A percentile compares a stretch with the other conserved stretches of the same genome.
Conservation (phyloP, 1,284 basidiomycete species). For the Ceratobasidium papillatum region DNA sequence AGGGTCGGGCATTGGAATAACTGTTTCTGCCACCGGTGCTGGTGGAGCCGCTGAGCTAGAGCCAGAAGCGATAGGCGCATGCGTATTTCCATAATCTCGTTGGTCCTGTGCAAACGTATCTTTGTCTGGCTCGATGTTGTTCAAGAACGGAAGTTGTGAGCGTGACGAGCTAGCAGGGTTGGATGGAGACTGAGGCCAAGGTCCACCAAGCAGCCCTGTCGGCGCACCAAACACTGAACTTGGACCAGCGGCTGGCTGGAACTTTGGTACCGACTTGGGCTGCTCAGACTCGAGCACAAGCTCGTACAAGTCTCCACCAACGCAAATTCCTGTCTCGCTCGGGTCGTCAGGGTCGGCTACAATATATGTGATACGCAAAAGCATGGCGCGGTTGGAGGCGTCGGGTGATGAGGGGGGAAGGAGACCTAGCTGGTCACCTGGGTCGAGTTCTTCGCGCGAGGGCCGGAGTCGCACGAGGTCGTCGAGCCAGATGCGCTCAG, state of each 20-base stretch:
- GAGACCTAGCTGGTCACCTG: slow-evolving; percentile 45
- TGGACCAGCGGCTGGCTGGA: not conserved
- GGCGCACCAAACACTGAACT: slow-evolving; percentile 15
- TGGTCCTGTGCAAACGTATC: slow-evolving; percentile 3
- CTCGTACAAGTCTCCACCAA: slow-evolving; percentile 74
- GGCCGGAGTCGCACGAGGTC: slow-evolving; percentile 84
- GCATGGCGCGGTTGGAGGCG: slow-evolving; percentile 67
- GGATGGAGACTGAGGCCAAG: not conserved
- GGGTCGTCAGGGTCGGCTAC: slow-evolving; percentile 56
- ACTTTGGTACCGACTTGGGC: not conserved
- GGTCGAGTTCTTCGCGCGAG: slow-evolving; percentile 63
- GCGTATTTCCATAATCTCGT: not conserved
- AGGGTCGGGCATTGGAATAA: slow-evolving; percentile 64
- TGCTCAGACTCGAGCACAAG: slow-evolving; percentile 61
- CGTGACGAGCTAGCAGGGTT: not conserved
- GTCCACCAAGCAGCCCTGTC: slow-evolving; percentile 6
- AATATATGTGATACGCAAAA: slow-evolving; percentile 70
- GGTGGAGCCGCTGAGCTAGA: not conserved
- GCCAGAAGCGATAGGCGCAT: not conserved
- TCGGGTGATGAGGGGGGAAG: slow-evolving; percentile 51
- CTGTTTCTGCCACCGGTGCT: not conserved
- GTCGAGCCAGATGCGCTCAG: slow-evolving; percentile 86
- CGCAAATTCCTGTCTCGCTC: slow-evolving; percentile 45
- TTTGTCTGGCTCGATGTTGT: not conserved
- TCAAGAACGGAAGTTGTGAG: not conserved